Evolutionary conservation across 345 rosid species (phyloP), one percentile per base, ranked within the genome.

Genomic region (Brassica cretica): DNA sequence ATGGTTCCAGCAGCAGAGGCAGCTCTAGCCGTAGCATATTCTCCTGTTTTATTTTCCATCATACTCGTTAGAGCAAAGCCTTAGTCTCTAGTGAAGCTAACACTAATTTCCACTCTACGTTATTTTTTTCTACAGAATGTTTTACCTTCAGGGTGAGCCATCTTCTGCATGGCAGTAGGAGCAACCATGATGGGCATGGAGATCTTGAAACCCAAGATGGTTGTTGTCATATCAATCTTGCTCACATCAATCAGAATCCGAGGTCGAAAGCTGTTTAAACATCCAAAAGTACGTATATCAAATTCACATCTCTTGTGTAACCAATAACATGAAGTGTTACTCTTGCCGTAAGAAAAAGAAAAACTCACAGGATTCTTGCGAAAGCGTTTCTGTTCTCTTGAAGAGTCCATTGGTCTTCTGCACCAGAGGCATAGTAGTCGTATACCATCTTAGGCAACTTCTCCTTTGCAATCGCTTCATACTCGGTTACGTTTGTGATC

Each of bases 101-200:
- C 7, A 30, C 74, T 35, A 58, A 11, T 60, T 60, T 25, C 18
- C 25, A 72, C 68, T 41, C 59, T 24, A 72, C 61, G 18, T 15
- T 46, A 27, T 5, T 49, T 35, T 9, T 62, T 60, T 71, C 41
- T 44, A 51, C 56, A 51, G 8, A 51, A 51, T 51, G 56, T 51
- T 63, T 18, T 80, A 89, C 96, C 96, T 76, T 89, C 91, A 16
- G 96, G 96, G 80, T 91, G 96, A 79, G 96, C 96, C 96, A 91
- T 89, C 83, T 89, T 91, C 83, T 89, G 96, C 75, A 89, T 58
- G 53, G 96, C 96, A 10, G 93, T 86, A 39, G 96, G 96, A 75
- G 96, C 96, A 86, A 91, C 82, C 96, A 91, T 91, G 78, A 91
- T 89, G 4, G 93, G 96, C 91, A 89, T 89, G 1, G 96, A 91